Evolutionary conservation across 257 asterid genomes (phyloP).

Genomic region (Solanum appendiculatum): DNA sequence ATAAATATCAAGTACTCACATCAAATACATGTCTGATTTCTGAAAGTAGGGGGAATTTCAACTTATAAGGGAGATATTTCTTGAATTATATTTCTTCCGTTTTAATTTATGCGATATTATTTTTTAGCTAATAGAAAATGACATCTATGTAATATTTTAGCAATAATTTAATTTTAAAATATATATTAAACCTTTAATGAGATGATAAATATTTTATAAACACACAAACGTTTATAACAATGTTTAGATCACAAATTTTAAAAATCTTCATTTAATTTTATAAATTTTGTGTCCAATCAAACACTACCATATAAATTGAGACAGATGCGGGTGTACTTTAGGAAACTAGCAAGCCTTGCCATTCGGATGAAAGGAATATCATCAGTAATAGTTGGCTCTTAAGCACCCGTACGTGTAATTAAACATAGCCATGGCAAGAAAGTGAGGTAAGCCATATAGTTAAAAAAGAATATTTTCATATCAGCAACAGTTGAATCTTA

Average conservation of each 20-base stretch:
- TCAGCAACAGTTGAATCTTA: neutral
- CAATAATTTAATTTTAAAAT: too few species aligned
- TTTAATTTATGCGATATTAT: too few species aligned
- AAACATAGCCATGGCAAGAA: neutral
- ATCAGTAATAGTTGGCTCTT: neutral
- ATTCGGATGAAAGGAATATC: neutral
- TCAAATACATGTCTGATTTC: too few species aligned
- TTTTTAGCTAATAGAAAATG: too few species aligned
- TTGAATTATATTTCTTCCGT: too few species aligned
- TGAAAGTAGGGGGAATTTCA: too few species aligned
- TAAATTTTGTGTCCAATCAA: neutral
- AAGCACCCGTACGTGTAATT: neutral
- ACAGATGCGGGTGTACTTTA: neutral
- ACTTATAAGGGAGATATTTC: too few species aligned
- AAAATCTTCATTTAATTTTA: rapidly evolving
- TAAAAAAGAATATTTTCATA: neutral
- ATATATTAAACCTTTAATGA: too few species aligned
- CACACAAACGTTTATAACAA: neutral
- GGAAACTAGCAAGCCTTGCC: neutral
- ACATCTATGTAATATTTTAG: too few species aligned
- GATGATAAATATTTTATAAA: too few species aligned
- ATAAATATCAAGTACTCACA: too few species aligned
- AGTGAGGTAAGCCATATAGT: neutral
- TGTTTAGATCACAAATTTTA: neutral
- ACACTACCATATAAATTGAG: too few species aligned